phyloP scores from a whole-genome alignment of 805 yeast species.

The Barnettozyma sp. region DNA sequence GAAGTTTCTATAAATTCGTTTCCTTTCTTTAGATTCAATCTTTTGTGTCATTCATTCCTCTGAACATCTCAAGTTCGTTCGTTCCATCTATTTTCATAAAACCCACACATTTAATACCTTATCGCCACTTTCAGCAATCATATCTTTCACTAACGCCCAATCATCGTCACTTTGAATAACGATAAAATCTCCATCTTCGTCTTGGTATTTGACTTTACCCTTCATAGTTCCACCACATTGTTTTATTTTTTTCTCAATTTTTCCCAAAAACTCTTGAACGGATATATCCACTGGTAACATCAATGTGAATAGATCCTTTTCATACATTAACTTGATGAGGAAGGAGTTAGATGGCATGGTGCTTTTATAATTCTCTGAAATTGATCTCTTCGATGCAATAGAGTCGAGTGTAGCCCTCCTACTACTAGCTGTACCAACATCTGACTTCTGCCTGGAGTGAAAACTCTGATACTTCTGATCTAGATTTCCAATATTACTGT shows the following conservation, averaged over 20 bases:
- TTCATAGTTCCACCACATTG: constrained; percentile 43
- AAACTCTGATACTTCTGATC: constrained; percentile 8
- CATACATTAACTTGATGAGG: constrained; percentile 35
- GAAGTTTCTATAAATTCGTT: no score
- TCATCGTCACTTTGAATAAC: constrained; percentile 82
- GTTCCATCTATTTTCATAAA: constrained; percentile 23
- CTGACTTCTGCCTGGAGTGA: constrained; percentile 26
- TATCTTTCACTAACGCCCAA: constrained; percentile 77
- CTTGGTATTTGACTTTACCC: constrained; percentile 68
- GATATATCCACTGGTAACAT: constrained; percentile 49
- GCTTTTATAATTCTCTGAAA: constrained; percentile 34
- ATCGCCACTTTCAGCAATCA: constrained; percentile 45
- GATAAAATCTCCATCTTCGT: constrained; percentile 94
- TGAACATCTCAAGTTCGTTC: no score
- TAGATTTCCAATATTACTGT: constrained; percentile 8
- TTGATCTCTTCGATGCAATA: constrained; percentile 27
- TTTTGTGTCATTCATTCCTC: no score
- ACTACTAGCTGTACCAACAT: constrained; percentile 9
- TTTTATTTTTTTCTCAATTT: constrained; percentile 50
- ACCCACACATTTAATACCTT: constrained; percentile 40
- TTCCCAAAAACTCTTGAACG: constrained; percentile 46
- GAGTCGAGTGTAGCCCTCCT: constrained; percentile 25
- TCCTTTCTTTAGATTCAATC: no score
- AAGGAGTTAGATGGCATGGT: constrained; percentile 33
- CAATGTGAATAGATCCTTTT: constrained; percentile 52